Percentiles rank a stretch among this genome's conserved stretches.
phyloP scores from a whole-genome alignment of 2,329 filamentous ascomycete genomes.

The Cytospora leucostoma region DNA sequence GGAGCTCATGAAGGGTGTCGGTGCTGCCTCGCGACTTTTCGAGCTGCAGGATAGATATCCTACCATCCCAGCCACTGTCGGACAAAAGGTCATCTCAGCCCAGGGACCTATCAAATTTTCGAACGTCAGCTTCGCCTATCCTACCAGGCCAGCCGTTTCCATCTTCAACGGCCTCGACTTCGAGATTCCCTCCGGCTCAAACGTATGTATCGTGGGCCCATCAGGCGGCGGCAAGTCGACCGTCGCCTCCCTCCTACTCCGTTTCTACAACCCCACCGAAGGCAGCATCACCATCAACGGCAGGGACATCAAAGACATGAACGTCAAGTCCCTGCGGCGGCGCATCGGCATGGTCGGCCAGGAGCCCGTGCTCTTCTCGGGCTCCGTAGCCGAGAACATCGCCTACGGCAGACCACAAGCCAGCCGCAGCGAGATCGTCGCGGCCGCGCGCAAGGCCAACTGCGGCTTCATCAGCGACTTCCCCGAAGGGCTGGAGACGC shows the following conservation, averaged over 20 bases:
- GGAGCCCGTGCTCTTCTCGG: constrained; percentile 90
- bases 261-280: constrained; percentile 83
- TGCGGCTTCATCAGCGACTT: constrained; percentile 97
- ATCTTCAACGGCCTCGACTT: constrained; percentile 92
- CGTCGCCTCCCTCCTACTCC: constrained; percentile 83
- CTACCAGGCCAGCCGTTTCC: constrained; percentile 84
- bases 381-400: constrained; percentile 85
- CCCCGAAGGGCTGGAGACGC: constrained; percentile 91
- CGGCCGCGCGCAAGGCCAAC: constrained; percentile 87
- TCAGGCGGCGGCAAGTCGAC: constrained; percentile 97
- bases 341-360: constrained; percentile 95
- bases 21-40: constrained; percentile 92
- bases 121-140: constrained; percentile 86
- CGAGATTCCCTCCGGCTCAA: constrained; percentile 87
- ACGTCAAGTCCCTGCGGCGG: constrained; percentile 86
- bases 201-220: constrained; percentile 94
- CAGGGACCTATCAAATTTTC: constrained; percentile 87
- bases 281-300: constrained; percentile 84
- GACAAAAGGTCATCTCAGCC: constrained; percentile 76
- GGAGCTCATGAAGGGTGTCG: constrained; percentile 98
- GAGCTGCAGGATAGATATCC: constrained; percentile 91
- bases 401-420: constrained; percentile 84
- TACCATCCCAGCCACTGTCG: constrained; percentile 83
- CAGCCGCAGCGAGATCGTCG: constrained; percentile 76
- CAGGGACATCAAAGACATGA: constrained; percentile 80